Evolutionary conservation across 805 yeast genomes (phyloP).

Genomic region (Hanseniaspora meyeri): DNA sequence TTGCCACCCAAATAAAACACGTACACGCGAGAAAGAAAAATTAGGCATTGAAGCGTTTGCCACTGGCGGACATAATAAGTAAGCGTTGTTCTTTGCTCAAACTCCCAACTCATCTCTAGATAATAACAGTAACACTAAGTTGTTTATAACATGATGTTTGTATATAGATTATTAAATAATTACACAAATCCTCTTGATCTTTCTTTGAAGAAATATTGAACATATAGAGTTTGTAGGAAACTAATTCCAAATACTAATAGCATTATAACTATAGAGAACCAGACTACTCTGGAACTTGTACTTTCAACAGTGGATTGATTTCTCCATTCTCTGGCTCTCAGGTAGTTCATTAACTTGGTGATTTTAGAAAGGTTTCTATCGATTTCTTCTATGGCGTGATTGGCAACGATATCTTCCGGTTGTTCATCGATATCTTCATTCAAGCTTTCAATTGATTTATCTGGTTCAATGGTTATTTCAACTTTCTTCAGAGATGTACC

Average conservation of each 20-base stretch:
- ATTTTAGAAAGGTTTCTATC: conserved; percentile 48
- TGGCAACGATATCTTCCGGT: conserved; percentile 41
- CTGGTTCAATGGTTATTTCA: conserved; percentile 47
- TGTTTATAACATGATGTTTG: neutral
- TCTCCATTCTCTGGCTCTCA: conserved; percentile 93
- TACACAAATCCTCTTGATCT: conserved; percentile 33
- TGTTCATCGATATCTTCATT: conserved; percentile 34
- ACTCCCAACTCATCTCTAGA: no score
- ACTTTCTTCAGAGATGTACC: conserved; percentile 53
- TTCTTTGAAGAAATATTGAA: conserved; percentile 62
- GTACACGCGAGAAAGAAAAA: neutral
- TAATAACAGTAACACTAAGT: neutral
- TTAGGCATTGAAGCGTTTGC: neutral
- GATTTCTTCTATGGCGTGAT: conserved; percentile 44
- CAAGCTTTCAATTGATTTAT: conserved; percentile 29
- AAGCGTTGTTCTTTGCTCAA: no score
- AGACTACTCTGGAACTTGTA: conserved; percentile 66
- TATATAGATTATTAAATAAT: conserved; percentile 1
- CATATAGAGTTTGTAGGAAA: conserved; percentile 62
- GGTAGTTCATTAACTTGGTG: conserved; percentile 58
- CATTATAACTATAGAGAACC: conserved; percentile 61
- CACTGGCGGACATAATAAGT: neutral
- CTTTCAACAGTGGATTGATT: conserved; percentile 83
- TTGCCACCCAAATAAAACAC: conserved; percentile 4
- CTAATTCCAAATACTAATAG: conserved; percentile 67